Percentiles rank a stretch among this genome's conserved stretches.
phyloP scores from a whole-genome alignment of 2,329 filamentous ascomycete species.

The Tolypocladium amazonense region DNA sequence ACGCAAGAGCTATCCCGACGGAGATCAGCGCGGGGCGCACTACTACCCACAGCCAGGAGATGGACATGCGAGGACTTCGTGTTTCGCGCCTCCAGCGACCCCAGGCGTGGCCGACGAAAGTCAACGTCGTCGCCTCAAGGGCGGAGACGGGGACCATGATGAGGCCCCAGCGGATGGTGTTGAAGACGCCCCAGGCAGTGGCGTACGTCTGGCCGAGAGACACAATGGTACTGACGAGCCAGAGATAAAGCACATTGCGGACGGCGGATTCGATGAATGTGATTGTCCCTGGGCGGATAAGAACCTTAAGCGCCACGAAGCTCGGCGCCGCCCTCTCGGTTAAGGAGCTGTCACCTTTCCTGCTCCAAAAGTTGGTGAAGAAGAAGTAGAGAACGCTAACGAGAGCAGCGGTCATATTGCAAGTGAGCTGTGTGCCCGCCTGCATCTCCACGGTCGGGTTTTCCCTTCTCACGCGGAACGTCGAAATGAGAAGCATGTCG shows the following conservation, averaged over 20 bases:
- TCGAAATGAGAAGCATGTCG: conserved; percentile 56
- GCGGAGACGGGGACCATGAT: conserved; percentile 64
- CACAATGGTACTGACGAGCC: conserved; percentile 56
- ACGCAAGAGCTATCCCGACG: conserved; percentile 35
- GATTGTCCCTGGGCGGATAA: conserved; percentile 45
- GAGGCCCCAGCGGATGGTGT: conserved; percentile 62
- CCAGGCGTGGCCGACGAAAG: conserved; percentile 60
- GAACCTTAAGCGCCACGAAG: conserved; percentile 32
- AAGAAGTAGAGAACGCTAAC: conserved; percentile 51
- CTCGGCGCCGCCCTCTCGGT: conserved; percentile 17
- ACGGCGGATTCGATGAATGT: conserved; percentile 56
- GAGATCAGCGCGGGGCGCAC: conserved; percentile 42
- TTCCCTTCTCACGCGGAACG: conserved; percentile 45
- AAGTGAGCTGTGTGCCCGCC: conserved; percentile 51
- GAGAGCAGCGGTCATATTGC: conserved; percentile 43
- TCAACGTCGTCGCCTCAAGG: conserved; percentile 52
- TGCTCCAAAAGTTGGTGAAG: conserved; percentile 12
- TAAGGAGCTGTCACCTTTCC: neutral
- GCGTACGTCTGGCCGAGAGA: conserved; percentile 53
- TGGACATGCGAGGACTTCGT: conserved; percentile 8
- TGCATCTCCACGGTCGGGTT: conserved; percentile 53
- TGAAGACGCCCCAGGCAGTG: conserved; percentile 65
- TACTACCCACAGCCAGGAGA: conserved; percentile 24
- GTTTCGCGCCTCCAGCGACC: conserved; percentile 31
- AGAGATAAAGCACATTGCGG: conserved; percentile 60